Evolutionary conservation across 2,329 filamentous ascomycete species (phyloP).

Genomic region (Trichoderma sp.): DNA sequence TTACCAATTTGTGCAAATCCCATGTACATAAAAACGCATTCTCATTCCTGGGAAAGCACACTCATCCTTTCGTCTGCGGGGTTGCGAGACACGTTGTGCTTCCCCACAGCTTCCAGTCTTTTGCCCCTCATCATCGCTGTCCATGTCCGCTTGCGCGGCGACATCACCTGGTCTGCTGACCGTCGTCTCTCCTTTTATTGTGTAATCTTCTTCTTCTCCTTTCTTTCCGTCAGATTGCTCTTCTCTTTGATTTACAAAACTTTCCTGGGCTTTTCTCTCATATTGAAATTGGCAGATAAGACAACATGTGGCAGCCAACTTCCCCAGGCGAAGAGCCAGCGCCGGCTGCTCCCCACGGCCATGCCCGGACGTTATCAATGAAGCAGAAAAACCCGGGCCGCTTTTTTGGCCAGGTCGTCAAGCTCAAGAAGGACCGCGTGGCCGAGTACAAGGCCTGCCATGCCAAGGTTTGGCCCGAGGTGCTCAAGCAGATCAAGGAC

Average conservation of each 20-base stretch:
- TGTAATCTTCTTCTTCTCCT: no score
- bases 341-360: conserved; percentile 19
- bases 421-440: conserved; percentile 68
- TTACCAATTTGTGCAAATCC: neutral
- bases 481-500: conserved; percentile 73
- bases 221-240: neutral
- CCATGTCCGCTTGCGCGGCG: neutral
- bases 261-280: neutral
- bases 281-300: neutral
- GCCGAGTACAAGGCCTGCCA: conserved; percentile 75
- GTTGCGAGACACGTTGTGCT: conserved; percentile 16
- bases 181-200: neutral
- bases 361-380: conserved; percentile 18
- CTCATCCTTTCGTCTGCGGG: conserved; percentile 2
- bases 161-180: neutral
- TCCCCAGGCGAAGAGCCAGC: conserved; percentile 31
- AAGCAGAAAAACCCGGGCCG: conserved; percentile 49
- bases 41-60: neutral
- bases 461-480: conserved; percentile 75
- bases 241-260: neutral
- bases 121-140: neutral
- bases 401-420: conserved; percentile 73
- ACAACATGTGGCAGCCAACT: conserved; percentile 35
- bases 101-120: neutral
- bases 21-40: neutral